Base-by-base conservation (phyloP, 805 yeast genomes). In the Pichia exigua region DNA sequence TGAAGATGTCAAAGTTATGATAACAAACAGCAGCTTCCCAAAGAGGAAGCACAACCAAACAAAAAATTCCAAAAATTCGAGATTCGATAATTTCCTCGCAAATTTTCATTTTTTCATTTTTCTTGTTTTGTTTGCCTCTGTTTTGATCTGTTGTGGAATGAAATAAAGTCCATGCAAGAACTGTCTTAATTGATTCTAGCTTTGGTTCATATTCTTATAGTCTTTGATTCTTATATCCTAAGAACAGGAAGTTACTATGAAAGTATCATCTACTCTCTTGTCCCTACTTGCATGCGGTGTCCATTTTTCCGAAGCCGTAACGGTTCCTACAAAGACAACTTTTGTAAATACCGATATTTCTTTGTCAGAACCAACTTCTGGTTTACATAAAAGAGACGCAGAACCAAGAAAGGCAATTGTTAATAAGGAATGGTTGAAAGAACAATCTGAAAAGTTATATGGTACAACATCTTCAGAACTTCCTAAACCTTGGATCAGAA, bases 401-500 rank as follows among this genome's bases (percentile, higher is more conserved):
- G 42, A 53, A 10, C 44, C 47, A 42, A 60, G 58, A 40, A 62
- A 62, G 47, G 69, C 61, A 2, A 53, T 59, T 15, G 58, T 64
- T 21, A 58, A 58, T 46, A 61, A 62, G 51, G 61, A 64, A 13
- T 64, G 64, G 54, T 48, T 54, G 0, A 49, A 61, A 39, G 61
- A 57, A 28, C 56, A 62, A 42, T 48, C 56, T 5, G 59, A 57
- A 28, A 47, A 45, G 40, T 35, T 50, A 8, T 47, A 54, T 22
- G 61, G 61, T 17, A 49, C 60, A 4, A 32, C 51, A 7, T 35
- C 39, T 6, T 49, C 54, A 17, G 55, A 57, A 6, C 61, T 65
- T 1, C 82, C 79, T 4, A 71, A 70, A 50, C 83, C 89, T 2
- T 87, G 96, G 96, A 48, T 75, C 17, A 77, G 95, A 65, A 87